phyloP scores from a whole-genome alignment of 257 asterid species.

The Ehretia macrophylla region DNA sequence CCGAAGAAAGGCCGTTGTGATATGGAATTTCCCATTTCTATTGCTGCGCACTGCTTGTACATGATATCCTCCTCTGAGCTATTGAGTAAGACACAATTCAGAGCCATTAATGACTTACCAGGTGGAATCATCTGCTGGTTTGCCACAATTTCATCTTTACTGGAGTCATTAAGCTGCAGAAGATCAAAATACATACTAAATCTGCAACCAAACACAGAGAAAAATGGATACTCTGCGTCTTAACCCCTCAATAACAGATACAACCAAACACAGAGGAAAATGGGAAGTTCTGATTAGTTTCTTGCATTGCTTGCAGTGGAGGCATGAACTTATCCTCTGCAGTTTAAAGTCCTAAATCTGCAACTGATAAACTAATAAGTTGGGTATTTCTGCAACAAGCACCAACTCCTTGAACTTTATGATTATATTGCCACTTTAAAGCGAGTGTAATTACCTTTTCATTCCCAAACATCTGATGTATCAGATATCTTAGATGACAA shows the following conservation, averaged over 20 bases:
- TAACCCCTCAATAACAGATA: too few species aligned
- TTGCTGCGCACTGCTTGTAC: constrained; percentile 95
- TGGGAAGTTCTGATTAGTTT: constrained; percentile 91
- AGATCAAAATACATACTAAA: constrained; percentile 19
- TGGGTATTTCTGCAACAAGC: neutral
- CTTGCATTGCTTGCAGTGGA: constrained; percentile 95
- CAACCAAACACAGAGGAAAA: too few species aligned
- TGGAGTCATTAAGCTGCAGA: constrained; percentile 85
- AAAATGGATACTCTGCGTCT: too few species aligned
- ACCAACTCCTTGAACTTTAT: neutral
- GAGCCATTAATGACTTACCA: constrained; percentile 95
- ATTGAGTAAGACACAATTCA: constrained; percentile 96
- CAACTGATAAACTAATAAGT: neutral
- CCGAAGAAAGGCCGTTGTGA: too few species aligned
- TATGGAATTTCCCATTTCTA: too few species aligned
- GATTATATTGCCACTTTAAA: neutral
- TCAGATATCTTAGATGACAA: constrained; percentile 87
- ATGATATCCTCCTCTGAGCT: constrained; percentile 84
- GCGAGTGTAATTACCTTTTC: constrained; percentile 57
- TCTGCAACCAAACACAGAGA: constrained; percentile 18
- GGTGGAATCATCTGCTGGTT: constrained; percentile 99
- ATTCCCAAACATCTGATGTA: constrained; percentile 89
- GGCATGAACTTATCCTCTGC: constrained; percentile 91
- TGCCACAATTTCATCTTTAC: constrained; percentile 83
- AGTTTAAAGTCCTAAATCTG: constrained; percentile 98